Evolutionary conservation across 2,329 filamentous ascomycete genomes (phyloP).

Genomic region (Penicillium crustosum): DNA sequence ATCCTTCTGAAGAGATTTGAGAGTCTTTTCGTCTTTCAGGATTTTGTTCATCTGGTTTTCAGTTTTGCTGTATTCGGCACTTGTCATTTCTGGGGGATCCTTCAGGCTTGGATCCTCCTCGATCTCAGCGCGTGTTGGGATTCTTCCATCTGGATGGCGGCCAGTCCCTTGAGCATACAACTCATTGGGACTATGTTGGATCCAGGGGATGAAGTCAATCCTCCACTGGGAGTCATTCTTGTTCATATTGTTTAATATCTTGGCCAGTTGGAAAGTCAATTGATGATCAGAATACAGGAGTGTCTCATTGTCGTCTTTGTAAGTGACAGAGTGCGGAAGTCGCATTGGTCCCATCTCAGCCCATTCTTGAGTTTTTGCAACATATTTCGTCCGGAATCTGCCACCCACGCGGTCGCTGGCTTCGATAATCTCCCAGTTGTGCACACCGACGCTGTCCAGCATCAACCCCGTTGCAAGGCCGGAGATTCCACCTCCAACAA

Average conservation of each 20-base stretch:
- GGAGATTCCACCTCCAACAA: constrained; percentile 34
- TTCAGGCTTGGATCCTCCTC: constrained; percentile 16
- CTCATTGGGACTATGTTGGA: constrained; percentile 31
- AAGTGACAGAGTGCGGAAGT: constrained; percentile 24
- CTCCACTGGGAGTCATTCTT: constrained; percentile 19
- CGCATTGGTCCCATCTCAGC: constrained; percentile 34
- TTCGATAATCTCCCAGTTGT: constrained; percentile 49
- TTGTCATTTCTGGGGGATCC: constrained; percentile 16
- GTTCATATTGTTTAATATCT: constrained; percentile 28
- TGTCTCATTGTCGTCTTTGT: constrained; percentile 22
- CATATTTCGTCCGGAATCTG: constrained; percentile 45
- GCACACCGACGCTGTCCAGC: constrained; percentile 45
- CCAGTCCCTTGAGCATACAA: constrained; percentile 23
- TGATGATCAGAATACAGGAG: constrained; percentile 26
- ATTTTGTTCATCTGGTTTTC: constrained; percentile 20
- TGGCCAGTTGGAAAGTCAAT: constrained; percentile 27
- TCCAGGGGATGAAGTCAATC: constrained; percentile 31
- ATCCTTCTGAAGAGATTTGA: constrained; percentile 24
- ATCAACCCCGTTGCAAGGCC: constrained; percentile 48
- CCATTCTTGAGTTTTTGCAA: constrained; percentile 33
- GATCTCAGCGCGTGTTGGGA: constrained; percentile 28
- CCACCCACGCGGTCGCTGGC: constrained; percentile 44
- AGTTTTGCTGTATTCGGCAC: constrained; percentile 13
- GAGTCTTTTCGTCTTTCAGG: constrained; percentile 16
- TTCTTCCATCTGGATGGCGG: constrained; percentile 24